Percentiles rank a stretch among this genome's conserved stretches.
These are phyloP conservation scores for Gossypium herbaceum DNA, from an alignment of 345 rosid species.

Conservation along the genomic window DNA sequence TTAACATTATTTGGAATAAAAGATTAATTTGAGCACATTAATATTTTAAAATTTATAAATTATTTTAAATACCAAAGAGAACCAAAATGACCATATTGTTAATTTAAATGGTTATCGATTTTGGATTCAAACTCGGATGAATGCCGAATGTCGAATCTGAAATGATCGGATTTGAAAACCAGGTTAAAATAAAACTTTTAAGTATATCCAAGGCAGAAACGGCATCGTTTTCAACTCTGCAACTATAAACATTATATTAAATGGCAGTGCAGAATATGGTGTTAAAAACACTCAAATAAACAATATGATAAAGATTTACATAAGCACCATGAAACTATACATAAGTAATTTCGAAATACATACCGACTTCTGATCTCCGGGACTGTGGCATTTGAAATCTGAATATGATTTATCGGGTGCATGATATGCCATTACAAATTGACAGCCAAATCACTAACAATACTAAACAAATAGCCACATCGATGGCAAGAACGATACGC, in stretches of 20 bases:
- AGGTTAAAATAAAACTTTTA: too few relatives aligned
- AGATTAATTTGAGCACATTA: too few relatives aligned
- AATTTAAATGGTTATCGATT: too few relatives aligned
- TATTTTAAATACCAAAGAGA: too few relatives aligned
- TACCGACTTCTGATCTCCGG: not conserved
- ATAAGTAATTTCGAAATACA: not conserved
- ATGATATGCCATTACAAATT: constrained; percentile 3
- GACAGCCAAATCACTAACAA: constrained; percentile 66
- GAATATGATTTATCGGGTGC: not conserved
- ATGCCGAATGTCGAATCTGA: too few relatives aligned
- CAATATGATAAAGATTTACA: not conserved
- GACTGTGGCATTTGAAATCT: not conserved
- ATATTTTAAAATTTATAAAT: too few relatives aligned
- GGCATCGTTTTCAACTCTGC: not conserved
- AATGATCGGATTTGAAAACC: too few relatives aligned
- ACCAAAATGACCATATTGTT: too few relatives aligned
- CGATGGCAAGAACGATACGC: constrained; percentile 63
- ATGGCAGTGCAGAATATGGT: not conserved
- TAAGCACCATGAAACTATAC: not conserved
- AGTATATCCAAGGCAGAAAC: too few relatives aligned
- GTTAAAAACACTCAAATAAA: not conserved
- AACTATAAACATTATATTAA: not conserved
- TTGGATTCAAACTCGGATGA: too few relatives aligned
- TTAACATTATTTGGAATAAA: too few relatives aligned
- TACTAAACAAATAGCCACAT: constrained; percentile 63